phyloP scores from a whole-genome alignment of 2,329 filamentous ascomycete species.

The Ophiognomonia clavigignenti-juglandacearum region DNA sequence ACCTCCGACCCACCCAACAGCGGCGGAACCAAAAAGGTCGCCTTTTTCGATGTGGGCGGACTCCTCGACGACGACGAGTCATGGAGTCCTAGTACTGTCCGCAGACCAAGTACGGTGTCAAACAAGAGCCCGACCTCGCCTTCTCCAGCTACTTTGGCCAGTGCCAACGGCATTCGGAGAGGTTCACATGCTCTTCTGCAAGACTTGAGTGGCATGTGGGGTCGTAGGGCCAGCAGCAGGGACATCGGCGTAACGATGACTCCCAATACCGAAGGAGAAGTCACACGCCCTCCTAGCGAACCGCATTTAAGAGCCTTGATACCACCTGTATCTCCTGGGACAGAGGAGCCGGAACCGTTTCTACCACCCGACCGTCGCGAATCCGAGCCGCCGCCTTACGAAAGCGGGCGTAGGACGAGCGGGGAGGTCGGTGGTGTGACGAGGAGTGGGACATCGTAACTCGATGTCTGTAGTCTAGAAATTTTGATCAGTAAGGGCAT shows the following conservation, averaged over 20 bases:
- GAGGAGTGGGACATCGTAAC: neutral
- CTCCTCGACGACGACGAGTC: conserved; percentile 49
- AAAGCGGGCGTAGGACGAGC: conserved; percentile 2
- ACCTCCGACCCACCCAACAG: conserved; percentile 31
- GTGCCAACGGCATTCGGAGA: conserved; percentile 39
- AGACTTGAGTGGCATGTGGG: conserved; percentile 51
- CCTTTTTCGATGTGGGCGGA: conserved; percentile 82
- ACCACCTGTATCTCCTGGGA: conserved; percentile 9
- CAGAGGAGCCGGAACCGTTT: neutral
- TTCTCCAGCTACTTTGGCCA: conserved; percentile 41
- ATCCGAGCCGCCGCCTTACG: conserved; percentile 12
- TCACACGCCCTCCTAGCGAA: no score
- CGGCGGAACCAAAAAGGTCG: conserved; percentile 54
- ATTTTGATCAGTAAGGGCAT: neutral
- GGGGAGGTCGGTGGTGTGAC: conserved; percentile 23
- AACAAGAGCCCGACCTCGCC: conserved; percentile 29
- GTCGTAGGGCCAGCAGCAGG: conserved; percentile 26
- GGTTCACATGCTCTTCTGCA: conserved; percentile 56
- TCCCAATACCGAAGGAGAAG: no score
- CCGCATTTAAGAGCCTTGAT: conserved; percentile 28
- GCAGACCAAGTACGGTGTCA: conserved; percentile 38
- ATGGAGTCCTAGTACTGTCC: conserved; percentile 18
- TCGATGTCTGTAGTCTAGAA: no score
- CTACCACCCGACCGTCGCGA: neutral
- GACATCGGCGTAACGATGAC: no score